Evolutionary conservation across 1,284 basidiomycete genomes (phyloP).

Genomic region (Schizophyllum amplum): DNA sequence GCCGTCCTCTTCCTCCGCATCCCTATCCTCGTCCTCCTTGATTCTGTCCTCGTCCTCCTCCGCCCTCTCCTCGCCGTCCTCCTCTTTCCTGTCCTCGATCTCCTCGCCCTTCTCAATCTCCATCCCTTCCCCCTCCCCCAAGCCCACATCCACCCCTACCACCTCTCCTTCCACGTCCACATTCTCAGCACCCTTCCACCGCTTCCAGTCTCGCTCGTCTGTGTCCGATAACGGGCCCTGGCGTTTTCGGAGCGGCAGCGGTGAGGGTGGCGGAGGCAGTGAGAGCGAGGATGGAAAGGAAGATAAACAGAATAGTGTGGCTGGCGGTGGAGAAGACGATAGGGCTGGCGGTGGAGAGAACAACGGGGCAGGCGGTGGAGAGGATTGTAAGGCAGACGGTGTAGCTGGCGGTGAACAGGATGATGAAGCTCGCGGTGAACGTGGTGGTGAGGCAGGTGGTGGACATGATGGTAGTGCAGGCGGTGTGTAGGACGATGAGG

Average conservation of each 20-base stretch:
- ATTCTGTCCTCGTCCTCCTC: too few relatives aligned
- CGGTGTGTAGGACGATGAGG: neutral
- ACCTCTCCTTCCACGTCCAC: neutral
- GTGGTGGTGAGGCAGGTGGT: neutral
- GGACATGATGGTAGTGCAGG: neutral
- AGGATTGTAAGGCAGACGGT: neutral
- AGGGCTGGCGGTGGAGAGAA: too few relatives aligned
- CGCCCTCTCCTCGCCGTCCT: too few relatives aligned
- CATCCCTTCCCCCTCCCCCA: neutral
- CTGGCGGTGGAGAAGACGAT: neutral
- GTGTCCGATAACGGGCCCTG: neutral
- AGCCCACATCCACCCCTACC: neutral
- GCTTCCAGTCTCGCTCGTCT: neutral
- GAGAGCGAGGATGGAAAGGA: neutral
- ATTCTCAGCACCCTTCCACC: too few relatives aligned
- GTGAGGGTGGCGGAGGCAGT: neutral
- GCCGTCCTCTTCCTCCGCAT: too few relatives aligned
- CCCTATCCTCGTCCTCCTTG: too few relatives aligned
- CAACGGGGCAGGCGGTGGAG: neutral
- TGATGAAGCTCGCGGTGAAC: too few relatives aligned
- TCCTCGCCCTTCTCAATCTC: too few relatives aligned
- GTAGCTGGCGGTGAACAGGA: neutral
- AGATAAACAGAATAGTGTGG: neutral
- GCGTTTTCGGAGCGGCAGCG: neutral
- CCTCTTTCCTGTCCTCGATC: too few relatives aligned